Base-by-base conservation (phyloP, 148 eudicot species). In the Vaccinium myrtillus region DNA sequence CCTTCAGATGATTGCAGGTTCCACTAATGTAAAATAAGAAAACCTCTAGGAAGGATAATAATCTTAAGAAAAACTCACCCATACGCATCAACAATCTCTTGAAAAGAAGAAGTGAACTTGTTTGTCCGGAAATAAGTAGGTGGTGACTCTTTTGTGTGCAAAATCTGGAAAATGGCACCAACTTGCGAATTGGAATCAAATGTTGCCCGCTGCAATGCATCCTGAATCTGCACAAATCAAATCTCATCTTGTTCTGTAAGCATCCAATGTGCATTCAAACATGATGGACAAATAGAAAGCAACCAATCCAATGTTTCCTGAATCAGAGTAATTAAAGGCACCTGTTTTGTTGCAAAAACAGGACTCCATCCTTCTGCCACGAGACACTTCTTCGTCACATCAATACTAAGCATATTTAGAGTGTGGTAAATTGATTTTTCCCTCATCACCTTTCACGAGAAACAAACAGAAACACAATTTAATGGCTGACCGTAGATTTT, bases 351-450 rank as follows among this genome's bases (percentile, higher is more conserved):
- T 18, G 99, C 98, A 92, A 94, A 94, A 81, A 91, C 91, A 63
- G 99, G 99, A 88, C 98, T 90, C 99, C 99, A 97, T 32, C 99
- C 99, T 90, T 97, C 99, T 81, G 93, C 99, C 81, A 97, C 99
- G 59, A 97, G 98, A 85, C 99, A 97, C 89, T 97, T 97, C 92
- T 91, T 97, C 13, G 99, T 91, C 56, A 97, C 99, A 88, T 97
- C 99, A 80, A 97, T 92, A 90, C 99, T 97, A 67, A 97, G 99
- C 99, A 94, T 95, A 86, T 97, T 97, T 25, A 97, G 90, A 59
- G 95, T 95, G 90, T 95, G 99, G 90, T 95, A 94, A 83, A 97
- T 87, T 69, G 95, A 93, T 86, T 97, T 97, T 87, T 97, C 98
- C 90, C 87, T 93, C 88, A 87, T 94, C 88, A 91, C 99, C 98